Base-by-base conservation (phyloP, 305 asterid species). In the Petunia hybrid region DNA sequence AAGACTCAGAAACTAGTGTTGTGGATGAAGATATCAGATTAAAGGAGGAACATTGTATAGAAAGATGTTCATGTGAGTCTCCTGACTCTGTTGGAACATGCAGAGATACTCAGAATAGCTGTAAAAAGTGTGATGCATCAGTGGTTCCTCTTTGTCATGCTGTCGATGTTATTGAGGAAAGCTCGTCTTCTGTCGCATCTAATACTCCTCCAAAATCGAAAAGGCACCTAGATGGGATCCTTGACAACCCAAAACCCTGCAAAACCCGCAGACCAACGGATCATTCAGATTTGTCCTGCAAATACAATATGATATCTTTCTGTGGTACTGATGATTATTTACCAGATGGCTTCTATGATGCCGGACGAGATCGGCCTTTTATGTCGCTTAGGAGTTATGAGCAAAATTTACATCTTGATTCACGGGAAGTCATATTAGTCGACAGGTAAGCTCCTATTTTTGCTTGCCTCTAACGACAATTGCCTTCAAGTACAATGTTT, bases 271-370 rank as follows among this genome's bases (percentile, higher is more conserved):
- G 91, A 82, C 94, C 99, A 81, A 89, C 90, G 62, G 90, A 88
- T 80, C 91, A 91, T 31, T 87, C 88, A 79, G 85, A 71, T 45
- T 42, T 91, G 77, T 94, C 99, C 13, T 83, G 86, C 88, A 94
- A 91, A 80, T 95, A 94, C 85, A 95, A 88, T 81, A 88, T 87
- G 86, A 83, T 56, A 82, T 95, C 99, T 22, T 91, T 90, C 88
- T 92, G 98, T 86, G 93, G 97, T 35, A 83, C 85, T 82, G 90
- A 84, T 40, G 98, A 95, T 85, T 84, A 80, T 85, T 85, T 95
- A 79, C 93, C 94, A 38, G 99, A 95, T 89, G 99, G 99, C 38
- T 95, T 95, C 86, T 95, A 91, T 87, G 99, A 95, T 81, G 97
- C 97, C 13, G 99, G 99, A 41, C 86, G 99, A 81, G 98, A 95